These are phyloP conservation scores for Penicillium brasilianum DNA, from an alignment of 2,329 filamentous ascomycete species.

Conservation along the genomic window DNA sequence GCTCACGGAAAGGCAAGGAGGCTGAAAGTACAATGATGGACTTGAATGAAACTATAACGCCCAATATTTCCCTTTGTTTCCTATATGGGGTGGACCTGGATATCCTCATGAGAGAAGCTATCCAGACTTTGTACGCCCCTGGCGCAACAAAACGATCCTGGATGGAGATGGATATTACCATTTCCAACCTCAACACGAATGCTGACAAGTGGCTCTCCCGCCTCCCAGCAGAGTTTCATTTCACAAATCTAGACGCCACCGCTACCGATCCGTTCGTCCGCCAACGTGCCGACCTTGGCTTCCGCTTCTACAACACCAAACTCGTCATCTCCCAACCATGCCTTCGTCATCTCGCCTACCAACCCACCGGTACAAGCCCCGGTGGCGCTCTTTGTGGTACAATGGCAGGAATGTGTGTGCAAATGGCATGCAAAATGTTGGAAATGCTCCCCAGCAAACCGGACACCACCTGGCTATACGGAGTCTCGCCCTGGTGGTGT, in stretches of 20 bases:
- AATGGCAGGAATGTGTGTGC: conserved; percentile 45
- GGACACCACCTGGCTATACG: conserved; percentile 38
- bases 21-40: conserved; percentile 30
- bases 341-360: conserved; percentile 44
- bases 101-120: conserved; percentile 42
- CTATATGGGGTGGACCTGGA: conserved; percentile 46
- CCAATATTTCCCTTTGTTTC: conserved; percentile 47
- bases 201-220: conserved; percentile 47
- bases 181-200: conserved; percentile 40
- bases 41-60: conserved; percentile 37
- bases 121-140: conserved; percentile 47
- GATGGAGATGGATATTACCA: conserved; percentile 44
- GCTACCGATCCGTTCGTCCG: conserved; percentile 35
- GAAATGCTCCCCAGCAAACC: conserved; percentile 43
- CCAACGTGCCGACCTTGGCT: conserved; percentile 44
- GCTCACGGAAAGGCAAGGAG: conserved; percentile 21
- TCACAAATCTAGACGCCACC: conserved; percentile 34
- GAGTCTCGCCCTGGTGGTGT: conserved; percentile 48
- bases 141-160: conserved; percentile 41
- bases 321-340: conserved; percentile 51
- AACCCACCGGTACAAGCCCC: conserved; percentile 32
- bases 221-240: conserved; percentile 45
- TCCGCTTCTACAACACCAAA: conserved; percentile 51
- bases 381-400: conserved; percentile 38
- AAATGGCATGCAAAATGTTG: conserved; percentile 41